These are phyloP conservation scores for Linnemannia exigua DNA, from an alignment of 192 early-diverging fungal genomes.

Conservation along the genomic window DNA sequence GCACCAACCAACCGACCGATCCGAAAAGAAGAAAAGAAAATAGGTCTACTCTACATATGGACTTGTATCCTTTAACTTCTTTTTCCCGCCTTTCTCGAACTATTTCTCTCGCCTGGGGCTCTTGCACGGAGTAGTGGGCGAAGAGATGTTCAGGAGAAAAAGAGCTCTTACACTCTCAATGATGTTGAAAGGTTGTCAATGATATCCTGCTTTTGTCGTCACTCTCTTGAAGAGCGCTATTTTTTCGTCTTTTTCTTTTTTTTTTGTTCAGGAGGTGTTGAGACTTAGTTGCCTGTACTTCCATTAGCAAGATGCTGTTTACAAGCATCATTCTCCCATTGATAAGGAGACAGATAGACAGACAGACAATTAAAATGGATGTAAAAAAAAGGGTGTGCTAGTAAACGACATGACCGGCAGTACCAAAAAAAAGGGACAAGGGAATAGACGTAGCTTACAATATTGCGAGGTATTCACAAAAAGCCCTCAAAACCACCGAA, in stretches of 20 bases:
- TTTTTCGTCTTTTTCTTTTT: neutral
- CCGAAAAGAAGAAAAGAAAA: too few species aligned
- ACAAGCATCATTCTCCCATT: neutral
- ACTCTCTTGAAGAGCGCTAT: neutral
- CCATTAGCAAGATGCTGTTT: neutral
- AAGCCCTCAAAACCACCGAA: neutral
- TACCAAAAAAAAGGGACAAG: neutral
- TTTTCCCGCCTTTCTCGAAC: neutral
- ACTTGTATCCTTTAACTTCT: neutral
- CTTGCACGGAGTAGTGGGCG: neutral
- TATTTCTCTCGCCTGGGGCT: too few species aligned
- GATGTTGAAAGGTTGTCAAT: neutral
- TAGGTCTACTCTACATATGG: neutral
- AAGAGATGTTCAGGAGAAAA: neutral
- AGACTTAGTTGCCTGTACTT: neutral
- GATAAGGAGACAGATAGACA: neutral
- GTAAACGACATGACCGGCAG: neutral
- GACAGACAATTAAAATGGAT: too few species aligned
- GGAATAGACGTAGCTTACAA: neutral
- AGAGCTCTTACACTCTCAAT: neutral
- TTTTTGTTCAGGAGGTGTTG: neutral
- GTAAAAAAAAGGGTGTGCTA: neutral
- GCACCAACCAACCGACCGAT: neutral
- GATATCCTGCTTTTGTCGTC: neutral
- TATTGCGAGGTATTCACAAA: neutral